Base-by-base conservation (phyloP, 2,329 filamentous ascomycete species). In the Diaporthe eres region DNA sequence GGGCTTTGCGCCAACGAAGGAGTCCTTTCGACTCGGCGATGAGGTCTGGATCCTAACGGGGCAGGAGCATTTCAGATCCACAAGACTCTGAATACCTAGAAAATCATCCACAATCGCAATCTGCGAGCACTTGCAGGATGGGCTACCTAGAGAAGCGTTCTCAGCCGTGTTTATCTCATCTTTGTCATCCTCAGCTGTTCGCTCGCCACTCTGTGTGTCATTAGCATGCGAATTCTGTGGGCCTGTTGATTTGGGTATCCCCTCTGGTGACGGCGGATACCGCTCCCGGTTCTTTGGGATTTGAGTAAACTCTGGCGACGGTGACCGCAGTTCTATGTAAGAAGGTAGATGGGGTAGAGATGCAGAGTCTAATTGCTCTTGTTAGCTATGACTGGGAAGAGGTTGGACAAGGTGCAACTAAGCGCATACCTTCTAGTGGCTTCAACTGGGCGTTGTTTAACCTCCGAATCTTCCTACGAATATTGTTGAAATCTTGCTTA, bases 1-100 rank as follows among this genome's bases (percentile, higher is more conserved):
- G 31, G 91, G 90, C 67, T 90, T 90, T 75, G 90, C 89, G 85
- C 90, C 91, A 82, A 91, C 90, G 83, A 92, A 92, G 72, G 91
- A 93, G 85, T 92, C 91, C 82, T 92, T 89, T 79, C 90, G 88
- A 83, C 83, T 86, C 9, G 6, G 34, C 28, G 28, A 31, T 37
- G 4, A 37, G 6, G 34, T 37, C 6, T 9, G 34, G 34, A 17
- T 17, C 28, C 28, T 31, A 25, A 25, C 25, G 25, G 25, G 25
- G 25, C 25, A 25, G 25, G 25, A 25, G 25, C 25, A 25, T 25
- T 25, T 25, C 25, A 25, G 25, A 25, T 25, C 25, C 25, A 25
- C 25, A 25, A 25, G 25, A 25, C 25, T 25, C 25, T 25, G 25
- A 25, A 25, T 25, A 25, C 25, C 25, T 25, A 25, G 25, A 25